Conservation (phyloP, 305 asterid genomes). For the Stenogyne calaminthoides region DNA sequence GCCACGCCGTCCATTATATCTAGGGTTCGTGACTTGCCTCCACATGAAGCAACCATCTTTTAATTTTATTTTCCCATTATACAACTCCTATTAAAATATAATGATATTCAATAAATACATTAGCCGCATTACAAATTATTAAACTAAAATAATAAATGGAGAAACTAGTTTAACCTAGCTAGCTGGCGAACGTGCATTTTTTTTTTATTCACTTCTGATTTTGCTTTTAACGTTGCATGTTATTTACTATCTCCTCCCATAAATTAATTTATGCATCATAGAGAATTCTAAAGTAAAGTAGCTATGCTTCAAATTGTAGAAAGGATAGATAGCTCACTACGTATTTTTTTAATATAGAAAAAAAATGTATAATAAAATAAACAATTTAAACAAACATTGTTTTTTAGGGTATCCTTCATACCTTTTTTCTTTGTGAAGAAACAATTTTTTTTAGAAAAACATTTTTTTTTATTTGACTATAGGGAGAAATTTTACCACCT, state of each 20-base stretch:
- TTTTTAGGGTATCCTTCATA: neutral
- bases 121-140: neutral
- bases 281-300: too few relatives aligned
- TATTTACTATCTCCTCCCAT: neutral
- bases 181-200: neutral
- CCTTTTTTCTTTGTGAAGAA: neutral
- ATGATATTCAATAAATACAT: neutral
- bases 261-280: neutral
- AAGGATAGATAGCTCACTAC: neutral
- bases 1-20: constrained; percentile 32
- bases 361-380: too few relatives aligned
- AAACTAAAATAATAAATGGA: neutral
- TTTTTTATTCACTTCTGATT: neutral
- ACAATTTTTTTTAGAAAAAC: neutral
- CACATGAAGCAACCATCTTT: constrained; percentile 33
- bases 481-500: neutral
- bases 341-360: too few relatives aligned
- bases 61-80: neutral
- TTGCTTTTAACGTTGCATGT: neutral
- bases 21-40: constrained; percentile 37
- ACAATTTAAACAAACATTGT: neutral
- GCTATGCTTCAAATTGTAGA: neutral
- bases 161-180: neutral
- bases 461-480: neutral
- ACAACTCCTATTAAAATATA: neutral